phyloP scores from a whole-genome alignment of 495 filamentous ascomycete species.

The Aspergillus hancockii region DNA sequence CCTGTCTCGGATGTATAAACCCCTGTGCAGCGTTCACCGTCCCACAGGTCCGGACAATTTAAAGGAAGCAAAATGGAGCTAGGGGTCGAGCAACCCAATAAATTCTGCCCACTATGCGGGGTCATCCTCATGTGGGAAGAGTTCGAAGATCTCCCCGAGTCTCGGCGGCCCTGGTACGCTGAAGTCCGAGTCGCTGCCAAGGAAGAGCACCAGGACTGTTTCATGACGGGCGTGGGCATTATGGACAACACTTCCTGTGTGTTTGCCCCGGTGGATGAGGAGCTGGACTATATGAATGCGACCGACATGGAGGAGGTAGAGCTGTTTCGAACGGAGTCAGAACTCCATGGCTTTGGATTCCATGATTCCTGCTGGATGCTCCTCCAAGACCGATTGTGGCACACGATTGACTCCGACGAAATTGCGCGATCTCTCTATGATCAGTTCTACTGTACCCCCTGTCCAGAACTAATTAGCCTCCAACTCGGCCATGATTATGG shows the following conservation, averaged over 20 bases:
- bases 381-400: not conserved
- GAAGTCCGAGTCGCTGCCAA: constrained; percentile 1
- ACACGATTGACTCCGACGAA: not conserved
- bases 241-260: not conserved
- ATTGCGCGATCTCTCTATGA: constrained; percentile 1
- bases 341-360: not conserved
- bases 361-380: constrained; percentile 8
- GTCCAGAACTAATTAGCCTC: not conserved
- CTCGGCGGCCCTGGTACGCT: constrained; percentile 1
- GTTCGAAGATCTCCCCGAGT: not conserved
- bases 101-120: constrained; percentile 3
- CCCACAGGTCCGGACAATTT: no score
- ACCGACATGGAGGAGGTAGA: not conserved
- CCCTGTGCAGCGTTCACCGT: no score
- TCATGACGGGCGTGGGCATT: not conserved
- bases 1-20: no score
- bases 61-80: no score
- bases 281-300: not conserved
- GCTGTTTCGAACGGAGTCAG: not conserved
- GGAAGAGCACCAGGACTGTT: not conserved
- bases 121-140: not conserved
- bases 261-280: not conserved
- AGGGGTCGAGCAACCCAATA: no score
- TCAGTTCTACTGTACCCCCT: not conserved
- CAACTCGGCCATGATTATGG: constrained; percentile 1